Evolutionary conservation across 2,329 filamentous ascomycete genomes (phyloP).

Genomic region (Xylaria sp.): DNA sequence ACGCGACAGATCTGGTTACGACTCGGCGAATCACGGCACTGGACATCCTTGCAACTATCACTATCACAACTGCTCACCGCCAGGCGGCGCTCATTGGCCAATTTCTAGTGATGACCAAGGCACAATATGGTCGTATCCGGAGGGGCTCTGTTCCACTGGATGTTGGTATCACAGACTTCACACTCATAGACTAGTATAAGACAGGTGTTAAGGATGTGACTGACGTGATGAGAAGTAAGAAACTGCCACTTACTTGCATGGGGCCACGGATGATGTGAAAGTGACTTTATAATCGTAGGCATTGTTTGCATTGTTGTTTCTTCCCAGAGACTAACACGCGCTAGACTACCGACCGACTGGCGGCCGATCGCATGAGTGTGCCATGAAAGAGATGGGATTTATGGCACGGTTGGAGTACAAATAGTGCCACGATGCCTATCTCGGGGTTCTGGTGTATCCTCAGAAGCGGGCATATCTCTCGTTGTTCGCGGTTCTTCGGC

Average conservation of each 20-base stretch:
- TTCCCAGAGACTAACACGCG: not conserved
- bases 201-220: slow-evolving; percentile 25
- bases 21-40: slow-evolving; percentile 24
- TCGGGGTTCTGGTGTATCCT: slow-evolving; percentile 4
- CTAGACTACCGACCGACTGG: not conserved
- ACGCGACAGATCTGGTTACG: slow-evolving; percentile 7
- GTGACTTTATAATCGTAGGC: slow-evolving; percentile 5
- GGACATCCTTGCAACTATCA: slow-evolving; percentile 23
- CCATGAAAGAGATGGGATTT: not conserved
- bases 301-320: slow-evolving; percentile 3
- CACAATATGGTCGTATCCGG: slow-evolving; percentile 11
- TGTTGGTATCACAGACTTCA: slow-evolving; percentile 21
- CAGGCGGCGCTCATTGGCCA: slow-evolving; percentile 20
- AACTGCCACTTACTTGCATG: slow-evolving; percentile 1
- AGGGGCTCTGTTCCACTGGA: slow-evolving; percentile 24
- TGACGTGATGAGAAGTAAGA: slow-evolving; percentile 12
- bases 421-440: slow-evolving; percentile 16
- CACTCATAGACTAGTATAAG: slow-evolving; percentile 17
- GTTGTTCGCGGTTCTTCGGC: not conserved
- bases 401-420: slow-evolving; percentile 12
- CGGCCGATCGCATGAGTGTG: not conserved
- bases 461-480: not conserved
- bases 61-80: slow-evolving; percentile 25
- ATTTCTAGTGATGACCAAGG: slow-evolving; percentile 21
- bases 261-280: not conserved